Evolutionary conservation across 139 green algal species (phyloP).

Genomic region (Tetratostichococcus sp.): DNA sequence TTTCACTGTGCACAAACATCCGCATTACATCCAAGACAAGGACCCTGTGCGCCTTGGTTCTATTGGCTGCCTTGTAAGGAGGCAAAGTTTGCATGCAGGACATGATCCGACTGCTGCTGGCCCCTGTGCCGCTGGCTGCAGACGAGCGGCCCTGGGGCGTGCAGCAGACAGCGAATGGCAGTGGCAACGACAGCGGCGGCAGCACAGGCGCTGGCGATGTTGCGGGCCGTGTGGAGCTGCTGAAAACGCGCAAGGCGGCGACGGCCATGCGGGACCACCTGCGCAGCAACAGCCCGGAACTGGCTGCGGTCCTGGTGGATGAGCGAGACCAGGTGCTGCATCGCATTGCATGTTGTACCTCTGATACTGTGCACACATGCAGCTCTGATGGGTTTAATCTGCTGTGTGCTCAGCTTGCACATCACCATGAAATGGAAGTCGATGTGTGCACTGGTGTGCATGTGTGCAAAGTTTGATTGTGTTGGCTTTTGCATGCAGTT

Average conservation of each 20-base stretch:
- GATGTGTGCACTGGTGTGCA: no score
- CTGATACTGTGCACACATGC: neutral
- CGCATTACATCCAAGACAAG: no score
- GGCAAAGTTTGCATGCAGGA: neutral
- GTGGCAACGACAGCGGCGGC: no score
- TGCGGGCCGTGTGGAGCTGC: conserved; percentile 22
- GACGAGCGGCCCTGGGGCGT: no score
- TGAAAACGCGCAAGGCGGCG: conserved; percentile 33
- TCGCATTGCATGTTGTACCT: neutral
- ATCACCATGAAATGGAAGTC: no score
- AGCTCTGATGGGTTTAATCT: neutral
- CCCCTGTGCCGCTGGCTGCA: no score
- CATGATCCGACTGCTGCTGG: neutral
- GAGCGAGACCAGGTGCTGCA: conserved; percentile 39
- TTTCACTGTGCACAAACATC: no score
- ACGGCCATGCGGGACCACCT: conserved; percentile 24
- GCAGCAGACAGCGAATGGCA: no score
- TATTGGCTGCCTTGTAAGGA: no score
- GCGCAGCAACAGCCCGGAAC: conserved; percentile 31
- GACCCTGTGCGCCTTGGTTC: no score
- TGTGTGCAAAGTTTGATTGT: neutral
- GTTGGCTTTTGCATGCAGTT: neutral
- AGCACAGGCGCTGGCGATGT: neutral
- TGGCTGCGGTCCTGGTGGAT: conserved; percentile 42
- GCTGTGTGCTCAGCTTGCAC: no score